Base-by-base conservation (phyloP, 202 grass and related monocot species). In the Setaria italica region DNA sequence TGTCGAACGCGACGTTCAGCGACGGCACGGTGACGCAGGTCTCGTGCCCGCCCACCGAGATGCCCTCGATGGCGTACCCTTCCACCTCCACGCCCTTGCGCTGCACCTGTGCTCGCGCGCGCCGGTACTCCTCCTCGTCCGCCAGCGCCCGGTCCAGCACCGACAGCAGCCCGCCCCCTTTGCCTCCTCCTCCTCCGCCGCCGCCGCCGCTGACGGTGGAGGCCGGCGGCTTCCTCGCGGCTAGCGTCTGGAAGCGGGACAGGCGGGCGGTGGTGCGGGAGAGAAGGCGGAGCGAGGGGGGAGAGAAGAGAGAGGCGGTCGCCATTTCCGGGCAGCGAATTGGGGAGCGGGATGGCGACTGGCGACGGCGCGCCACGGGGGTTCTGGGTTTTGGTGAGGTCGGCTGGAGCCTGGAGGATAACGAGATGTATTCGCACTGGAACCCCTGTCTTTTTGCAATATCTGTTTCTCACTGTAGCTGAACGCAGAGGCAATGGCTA, bases 41-140 rank as follows among this genome's bases (percentile, higher is more conserved):
- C 93, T 99, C 96, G 80, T 95, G 88, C 55, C 96, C 96, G 41
- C 96, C 96, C 60, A 99, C 90, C 63, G 96, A 99, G 10, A 94
- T 72, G 62, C 96, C 96, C 78, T 99, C 96, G 55, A 99, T 64
- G 20, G 77, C 68, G 85, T 92, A 90, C 19, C 96, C 93, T 76
- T 99, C 93, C 46, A 92, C 90, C 73, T 99, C 96, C 63, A 92
- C 82, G 33, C 90, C 96, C 79, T 90, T 99, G 29, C 93, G 88
- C 80, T 88, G 85, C 45, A 99, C 93, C 91, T 94, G 91, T 37
- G 91, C 88, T 11, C 96, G 89, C 63, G 93, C 96, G 43, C 89
- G 89, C 65, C 96, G 93, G 85, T 99, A 99, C 90, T 92, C 93
- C 84, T 99, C 96, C 76, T 99, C 96, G 71, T 94, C 90, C 13